Percentiles rank a stretch among this genome's conserved stretches.
Conservation (phyloP, 2,329 filamentous ascomycete genomes). For the Fulvia fulva region DNA sequence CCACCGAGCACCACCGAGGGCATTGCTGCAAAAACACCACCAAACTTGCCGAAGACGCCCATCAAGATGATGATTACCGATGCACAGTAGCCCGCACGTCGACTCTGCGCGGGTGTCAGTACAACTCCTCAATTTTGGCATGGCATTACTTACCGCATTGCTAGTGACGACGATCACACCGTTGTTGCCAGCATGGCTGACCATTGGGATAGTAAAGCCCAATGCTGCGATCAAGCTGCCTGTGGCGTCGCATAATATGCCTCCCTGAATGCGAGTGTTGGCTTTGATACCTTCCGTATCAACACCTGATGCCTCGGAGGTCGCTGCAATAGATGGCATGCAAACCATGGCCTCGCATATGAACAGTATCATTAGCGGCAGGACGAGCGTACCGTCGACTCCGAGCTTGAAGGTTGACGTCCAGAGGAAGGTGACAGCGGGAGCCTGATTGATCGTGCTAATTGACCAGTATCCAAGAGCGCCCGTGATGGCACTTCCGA, state of each 20-base stretch:
- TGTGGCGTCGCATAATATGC: constrained; percentile 18
- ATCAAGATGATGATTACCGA: constrained; percentile 16
- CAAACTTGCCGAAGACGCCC: constrained; percentile 20
- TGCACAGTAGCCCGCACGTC: constrained; percentile 19
- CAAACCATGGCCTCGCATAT: constrained; percentile 21
- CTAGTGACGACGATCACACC: constrained; percentile 21
- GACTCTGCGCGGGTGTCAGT: constrained; percentile 12
- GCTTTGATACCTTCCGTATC: constrained; percentile 16
- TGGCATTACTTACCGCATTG: constrained; percentile 16
- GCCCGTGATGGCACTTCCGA: constrained; percentile 19
- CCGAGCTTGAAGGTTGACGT: constrained; percentile 16
- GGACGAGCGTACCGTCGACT: constrained; percentile 17
- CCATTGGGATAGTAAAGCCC: constrained; percentile 20
- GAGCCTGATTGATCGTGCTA: constrained; percentile 15
- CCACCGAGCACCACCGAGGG: constrained; percentile 35
- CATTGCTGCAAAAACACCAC: constrained; percentile 19
- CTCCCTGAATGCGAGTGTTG: constrained; percentile 22
- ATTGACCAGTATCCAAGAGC: constrained; percentile 20
- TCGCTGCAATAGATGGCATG: constrained; percentile 21
- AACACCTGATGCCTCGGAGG: constrained; percentile 14
- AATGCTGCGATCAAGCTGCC: constrained; percentile 16
- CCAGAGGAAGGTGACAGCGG: constrained; percentile 17
- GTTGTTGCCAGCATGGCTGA: constrained; percentile 20
- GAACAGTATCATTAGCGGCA: constrained; percentile 21
- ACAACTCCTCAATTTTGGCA: background rate